Percentiles rank a stretch among this genome's conserved stretches.
These are phyloP conservation scores for Umbelopsis sp. DNA, from an alignment of 192 early-diverging fungal species.

Conservation along the genomic window DNA sequence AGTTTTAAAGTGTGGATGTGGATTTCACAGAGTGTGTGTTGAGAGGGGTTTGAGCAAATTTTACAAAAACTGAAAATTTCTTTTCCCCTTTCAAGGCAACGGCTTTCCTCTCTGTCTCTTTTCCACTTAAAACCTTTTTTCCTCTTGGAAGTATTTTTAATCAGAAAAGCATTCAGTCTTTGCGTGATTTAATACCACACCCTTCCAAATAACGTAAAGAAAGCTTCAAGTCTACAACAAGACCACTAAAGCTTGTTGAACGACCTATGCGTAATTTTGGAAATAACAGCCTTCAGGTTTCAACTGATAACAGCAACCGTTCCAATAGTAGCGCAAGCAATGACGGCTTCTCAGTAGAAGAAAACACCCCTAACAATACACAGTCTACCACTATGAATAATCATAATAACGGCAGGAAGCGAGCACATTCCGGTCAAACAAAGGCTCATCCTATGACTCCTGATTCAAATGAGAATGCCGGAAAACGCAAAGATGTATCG, in stretches of 20 bases:
- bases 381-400: not conserved
- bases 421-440: not conserved
- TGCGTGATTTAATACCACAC: not conserved
- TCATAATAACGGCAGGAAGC: conserved; percentile 9
- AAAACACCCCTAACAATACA: not conserved
- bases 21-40: no score
- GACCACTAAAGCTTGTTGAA: not conserved
- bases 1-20: no score
- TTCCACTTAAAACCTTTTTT: not conserved
- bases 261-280: conserved; percentile 18
- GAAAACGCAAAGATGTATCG: conserved; percentile 9
- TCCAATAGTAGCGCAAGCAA: conserved; percentile 2
- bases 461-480: not conserved
- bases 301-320: not conserved
- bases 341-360: not conserved
- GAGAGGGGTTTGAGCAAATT: no score
- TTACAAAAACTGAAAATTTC: no score
- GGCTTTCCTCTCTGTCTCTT: not conserved
- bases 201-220: conserved; percentile 3
- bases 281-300: conserved; percentile 3
- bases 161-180: not conserved
- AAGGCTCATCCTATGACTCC: not conserved
- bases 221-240: conserved; percentile 1
- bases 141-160: not conserved
- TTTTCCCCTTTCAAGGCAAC: not conserved